phyloP scores from a whole-genome alignment of 805 yeast species.

The Grigorovia humatica region DNA sequence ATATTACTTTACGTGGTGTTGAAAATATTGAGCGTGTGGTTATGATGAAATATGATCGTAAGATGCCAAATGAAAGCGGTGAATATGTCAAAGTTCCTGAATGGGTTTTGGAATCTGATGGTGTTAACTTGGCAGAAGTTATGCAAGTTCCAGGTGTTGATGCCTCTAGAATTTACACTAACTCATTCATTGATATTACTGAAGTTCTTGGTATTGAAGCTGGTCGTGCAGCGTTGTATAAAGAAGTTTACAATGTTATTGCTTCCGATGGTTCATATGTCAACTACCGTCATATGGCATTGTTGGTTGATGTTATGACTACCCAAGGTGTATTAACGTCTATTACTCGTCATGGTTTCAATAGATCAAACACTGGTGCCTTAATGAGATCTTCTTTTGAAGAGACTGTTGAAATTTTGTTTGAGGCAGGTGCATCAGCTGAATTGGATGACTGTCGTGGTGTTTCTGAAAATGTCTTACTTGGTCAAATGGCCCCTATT shows the following conservation, averaged over 20 bases:
- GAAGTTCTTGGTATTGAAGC: slow-evolving; percentile 95
- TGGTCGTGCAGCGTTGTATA: slow-evolving; percentile 83
- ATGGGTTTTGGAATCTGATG: slow-evolving; percentile 99
- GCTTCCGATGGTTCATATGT: slow-evolving; percentile 99
- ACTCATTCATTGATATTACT: slow-evolving; percentile 83
- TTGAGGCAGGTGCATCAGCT: slow-evolving; percentile 97
- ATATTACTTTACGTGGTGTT: slow-evolving; percentile 91
- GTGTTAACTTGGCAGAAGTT: slow-evolving; percentile 90
- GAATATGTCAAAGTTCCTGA: slow-evolving; percentile 92
- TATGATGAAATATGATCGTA: slow-evolving; percentile 91
- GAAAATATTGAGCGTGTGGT: slow-evolving; percentile 74
- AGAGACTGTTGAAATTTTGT: slow-evolving; percentile 95
- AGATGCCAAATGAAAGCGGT: slow-evolving; percentile 77
- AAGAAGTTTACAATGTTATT: slow-evolving; percentile 95
- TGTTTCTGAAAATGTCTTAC: slow-evolving; percentile 91
- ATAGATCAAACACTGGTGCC: slow-evolving; percentile 97
- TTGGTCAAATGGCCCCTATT: slow-evolving; percentile 94
- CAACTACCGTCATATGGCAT: slow-evolving; percentile 97
- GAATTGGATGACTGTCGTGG: slow-evolving; percentile 93
- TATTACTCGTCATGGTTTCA: slow-evolving; percentile 93
- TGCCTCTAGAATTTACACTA: slow-evolving; percentile 77
- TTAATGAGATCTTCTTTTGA: slow-evolving; percentile 94
- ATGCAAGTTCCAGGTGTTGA: slow-evolving; percentile 97
- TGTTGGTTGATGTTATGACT: slow-evolving; percentile 97
- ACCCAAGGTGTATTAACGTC: slow-evolving; percentile 97